Evolutionary conservation across 2,329 filamentous ascomycete genomes (phyloP).

Genomic region (Penicillium sclerotiorum): DNA sequence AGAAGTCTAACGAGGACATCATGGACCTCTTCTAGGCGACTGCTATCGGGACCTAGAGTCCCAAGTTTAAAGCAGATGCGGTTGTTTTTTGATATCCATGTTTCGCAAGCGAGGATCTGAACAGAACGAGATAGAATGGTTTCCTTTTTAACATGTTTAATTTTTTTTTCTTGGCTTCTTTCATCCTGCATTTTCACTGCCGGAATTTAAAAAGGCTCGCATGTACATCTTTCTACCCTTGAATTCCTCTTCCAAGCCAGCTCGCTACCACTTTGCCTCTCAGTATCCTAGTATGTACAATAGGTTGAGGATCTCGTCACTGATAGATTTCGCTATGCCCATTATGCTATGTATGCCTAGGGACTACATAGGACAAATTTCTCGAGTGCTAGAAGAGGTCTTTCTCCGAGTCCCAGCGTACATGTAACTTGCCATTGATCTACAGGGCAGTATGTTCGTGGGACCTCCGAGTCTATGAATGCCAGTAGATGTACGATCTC

Average conservation of each 20-base stretch:
- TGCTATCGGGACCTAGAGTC: slow-evolving; percentile 14
- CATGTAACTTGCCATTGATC: too few species aligned
- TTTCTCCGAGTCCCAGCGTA: too few species aligned
- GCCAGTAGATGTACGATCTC: too few species aligned
- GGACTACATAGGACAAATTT: too few species aligned
- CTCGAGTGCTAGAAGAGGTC: too few species aligned
- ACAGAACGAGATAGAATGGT: slow-evolving; percentile 29
- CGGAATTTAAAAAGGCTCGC: slow-evolving; percentile 22
- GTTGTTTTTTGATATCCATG: slow-evolving; percentile 23
- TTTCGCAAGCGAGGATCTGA: slow-evolving; percentile 28
- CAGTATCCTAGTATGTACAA: too few species aligned
- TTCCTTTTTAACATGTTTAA: slow-evolving; percentile 22
- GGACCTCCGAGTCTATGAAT: too few species aligned
- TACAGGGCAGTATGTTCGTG: too few species aligned
- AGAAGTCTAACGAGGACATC: slow-evolving; percentile 60
- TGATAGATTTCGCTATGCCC: too few species aligned
- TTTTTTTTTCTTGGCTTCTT: slow-evolving; percentile 11
- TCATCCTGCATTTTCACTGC: background rate
- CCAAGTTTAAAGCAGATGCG: slow-evolving; percentile 4
- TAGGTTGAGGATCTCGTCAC: too few species aligned
- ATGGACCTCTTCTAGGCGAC: slow-evolving; percentile 55
- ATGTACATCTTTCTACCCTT: slow-evolving; percentile 21
- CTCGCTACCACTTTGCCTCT: too few species aligned
- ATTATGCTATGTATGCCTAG: too few species aligned
- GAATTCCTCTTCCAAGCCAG: background rate